These are phyloP conservation scores for Xanthoconium separans DNA, from an alignment of 1,284 basidiomycete species.

Conservation along the genomic window DNA sequence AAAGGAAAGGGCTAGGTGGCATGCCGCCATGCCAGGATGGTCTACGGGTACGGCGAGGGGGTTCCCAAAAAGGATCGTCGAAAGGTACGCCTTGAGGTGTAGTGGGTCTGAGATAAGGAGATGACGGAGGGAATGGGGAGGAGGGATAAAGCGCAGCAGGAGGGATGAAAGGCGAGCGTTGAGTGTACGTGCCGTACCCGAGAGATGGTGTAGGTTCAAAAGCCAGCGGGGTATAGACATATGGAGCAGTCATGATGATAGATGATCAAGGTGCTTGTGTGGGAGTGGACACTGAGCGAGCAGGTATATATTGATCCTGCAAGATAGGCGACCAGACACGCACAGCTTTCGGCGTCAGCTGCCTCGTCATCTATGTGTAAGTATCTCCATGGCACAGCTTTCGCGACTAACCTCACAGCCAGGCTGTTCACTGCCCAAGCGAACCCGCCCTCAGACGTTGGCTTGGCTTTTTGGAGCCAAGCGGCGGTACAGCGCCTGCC, in stretches of 20 bases:
- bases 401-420: constrained; percentile 20
- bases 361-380: not conserved
- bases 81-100: constrained; percentile 21
- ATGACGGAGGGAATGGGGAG: constrained; percentile 28
- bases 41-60: constrained; percentile 33
- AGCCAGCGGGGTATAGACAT: constrained; percentile 36
- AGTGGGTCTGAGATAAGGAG: constrained; percentile 25
- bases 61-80: constrained; percentile 21
- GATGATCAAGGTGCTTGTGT: not conserved
- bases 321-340: constrained; percentile 1
- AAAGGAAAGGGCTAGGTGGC: constrained; percentile 25
- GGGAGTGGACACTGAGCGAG: not conserved
- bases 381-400: constrained; percentile 20
- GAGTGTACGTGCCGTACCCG: constrained; percentile 28
- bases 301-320: constrained; percentile 17
- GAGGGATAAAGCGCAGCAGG: constrained; percentile 35
- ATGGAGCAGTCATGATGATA: constrained; percentile 40
- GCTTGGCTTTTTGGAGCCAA: not conserved
- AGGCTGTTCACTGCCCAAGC: constrained; percentile 6
- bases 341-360: constrained; percentile 17
- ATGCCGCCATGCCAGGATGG: constrained; percentile 40
- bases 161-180: constrained; percentile 43
- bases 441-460: not conserved
- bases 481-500: not conserved
- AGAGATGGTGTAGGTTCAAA: constrained; percentile 33